Percentiles rank a stretch among this genome's conserved stretches.
These are phyloP conservation scores for Phytophthora nicotianae DNA, from an alignment of 352 stramenopile genomes.

Conservation along the genomic window DNA sequence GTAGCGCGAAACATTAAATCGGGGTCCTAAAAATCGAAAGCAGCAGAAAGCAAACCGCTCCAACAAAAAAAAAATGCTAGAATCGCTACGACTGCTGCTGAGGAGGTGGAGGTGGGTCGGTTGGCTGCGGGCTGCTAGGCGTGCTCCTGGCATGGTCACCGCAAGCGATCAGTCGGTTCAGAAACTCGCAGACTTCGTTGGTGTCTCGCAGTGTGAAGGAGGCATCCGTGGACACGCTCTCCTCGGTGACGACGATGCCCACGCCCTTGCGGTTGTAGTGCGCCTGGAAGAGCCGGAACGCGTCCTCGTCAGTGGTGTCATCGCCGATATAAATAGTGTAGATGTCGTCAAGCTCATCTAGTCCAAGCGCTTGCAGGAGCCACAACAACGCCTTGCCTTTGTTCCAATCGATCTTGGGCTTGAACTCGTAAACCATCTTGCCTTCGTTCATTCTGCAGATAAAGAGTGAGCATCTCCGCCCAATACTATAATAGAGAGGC, in stretches of 20 bases:
- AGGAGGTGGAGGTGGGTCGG: conserved; percentile 6
- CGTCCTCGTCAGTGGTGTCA: conserved; percentile 91
- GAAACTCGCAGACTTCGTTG: conserved; percentile 73
- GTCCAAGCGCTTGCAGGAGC: conserved; percentile 75
- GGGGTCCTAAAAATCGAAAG: background rate
- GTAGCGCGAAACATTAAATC: conserved; percentile 16
- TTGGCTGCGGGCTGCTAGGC: conserved; percentile 24
- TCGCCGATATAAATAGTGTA: conserved; percentile 94
- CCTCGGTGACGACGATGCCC: conserved; percentile 85
- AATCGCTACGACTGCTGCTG: conserved; percentile 14
- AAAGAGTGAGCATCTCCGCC: background rate
- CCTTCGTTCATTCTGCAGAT: conserved; percentile 70
- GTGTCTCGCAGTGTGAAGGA: conserved; percentile 84
- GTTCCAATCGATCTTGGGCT: conserved; percentile 92
- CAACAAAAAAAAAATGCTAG: conserved; percentile 1
- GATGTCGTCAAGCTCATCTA: conserved; percentile 76
- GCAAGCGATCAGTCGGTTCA: conserved; percentile 67
- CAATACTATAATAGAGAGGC: conserved; percentile 2
- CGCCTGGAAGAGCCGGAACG: conserved; percentile 73
- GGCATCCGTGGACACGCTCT: conserved; percentile 67
- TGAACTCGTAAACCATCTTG: conserved; percentile 92
- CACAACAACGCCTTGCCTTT: conserved; percentile 91
- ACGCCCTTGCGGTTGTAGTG: conserved; percentile 63
- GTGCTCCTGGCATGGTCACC: conserved; percentile 28
- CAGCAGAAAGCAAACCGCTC: background rate